These are phyloP conservation scores for Guyanaporus albipodus DNA, from an alignment of 768 basidiomycete genomes.

Conservation along the genomic window DNA sequence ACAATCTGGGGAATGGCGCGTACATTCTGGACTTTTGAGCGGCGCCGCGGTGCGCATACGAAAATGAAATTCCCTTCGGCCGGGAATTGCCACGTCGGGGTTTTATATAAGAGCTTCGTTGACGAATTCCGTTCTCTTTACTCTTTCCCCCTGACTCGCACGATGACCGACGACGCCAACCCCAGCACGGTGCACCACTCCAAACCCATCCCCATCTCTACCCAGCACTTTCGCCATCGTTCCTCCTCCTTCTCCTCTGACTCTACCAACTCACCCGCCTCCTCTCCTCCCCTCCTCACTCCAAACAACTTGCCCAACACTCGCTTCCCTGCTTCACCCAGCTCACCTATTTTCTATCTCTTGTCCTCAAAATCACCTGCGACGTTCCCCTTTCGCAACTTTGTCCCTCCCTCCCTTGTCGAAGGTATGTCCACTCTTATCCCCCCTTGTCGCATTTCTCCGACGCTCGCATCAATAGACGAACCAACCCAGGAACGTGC, in stretches of 20 bases:
- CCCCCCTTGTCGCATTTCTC: neutral
- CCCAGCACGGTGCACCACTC: conserved; percentile 46
- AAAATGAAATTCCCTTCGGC: conserved; percentile 11
- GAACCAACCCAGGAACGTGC: conserved; percentile 42
- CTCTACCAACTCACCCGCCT: conserved; percentile 51
- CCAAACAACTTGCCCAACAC: conserved; percentile 42
- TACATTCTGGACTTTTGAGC: conserved; percentile 3
- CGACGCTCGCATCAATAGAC: conserved; percentile 20
- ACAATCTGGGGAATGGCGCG: conserved; percentile 12
- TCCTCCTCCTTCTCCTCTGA: conserved; percentile 62
- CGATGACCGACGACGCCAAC: conserved; percentile 17
- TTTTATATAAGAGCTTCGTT: conserved; percentile 15
- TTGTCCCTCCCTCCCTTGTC: conserved; percentile 49
- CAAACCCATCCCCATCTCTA: conserved; percentile 60
- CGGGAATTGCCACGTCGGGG: conserved; percentile 29
- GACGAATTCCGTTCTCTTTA: neutral
- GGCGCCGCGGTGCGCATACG: conserved; percentile 7
- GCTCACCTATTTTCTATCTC: conserved; percentile 72
- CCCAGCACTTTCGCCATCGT: conserved; percentile 46
- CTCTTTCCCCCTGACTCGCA: neutral
- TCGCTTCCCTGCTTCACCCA: conserved; percentile 49
- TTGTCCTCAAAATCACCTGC: conserved; percentile 48
- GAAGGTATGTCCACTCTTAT: conserved; percentile 49
- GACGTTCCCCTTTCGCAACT: conserved; percentile 59
- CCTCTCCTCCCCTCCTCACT: conserved; percentile 50